Evolutionary conservation across 352 stramenopile species (phyloP).

Genomic region (Phytophthora rubi): DNA sequence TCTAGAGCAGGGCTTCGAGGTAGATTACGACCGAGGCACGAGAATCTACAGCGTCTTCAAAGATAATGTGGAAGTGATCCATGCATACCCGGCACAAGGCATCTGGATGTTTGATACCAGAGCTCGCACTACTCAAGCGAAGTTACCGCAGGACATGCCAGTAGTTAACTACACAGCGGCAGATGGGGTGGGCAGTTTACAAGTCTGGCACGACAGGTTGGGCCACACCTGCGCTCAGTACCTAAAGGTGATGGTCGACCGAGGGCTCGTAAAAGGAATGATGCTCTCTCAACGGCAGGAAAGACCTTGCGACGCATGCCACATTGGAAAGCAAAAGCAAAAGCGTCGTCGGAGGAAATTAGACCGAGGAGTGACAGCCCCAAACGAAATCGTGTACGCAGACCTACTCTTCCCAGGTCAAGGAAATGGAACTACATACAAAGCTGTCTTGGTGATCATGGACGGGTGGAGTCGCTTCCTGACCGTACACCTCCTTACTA

Average conservation of each 20-base stretch:
- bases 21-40: background rate
- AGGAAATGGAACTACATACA: conserved; percentile 3
- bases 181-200: background rate
- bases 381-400: conserved; percentile 12
- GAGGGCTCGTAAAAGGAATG: conserved; percentile 3
- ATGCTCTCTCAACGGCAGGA: background rate
- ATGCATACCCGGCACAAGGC: background rate
- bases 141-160: too few species aligned
- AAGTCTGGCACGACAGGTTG: background rate
- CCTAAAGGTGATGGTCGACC: conserved; percentile 11
- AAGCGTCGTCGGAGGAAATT: conserved; percentile 7
- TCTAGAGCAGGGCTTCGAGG: conserved; percentile 6
- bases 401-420: conserved; percentile 7
- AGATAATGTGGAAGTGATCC: background rate
- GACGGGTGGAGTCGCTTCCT: conserved; percentile 15
- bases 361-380: background rate
- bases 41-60: background rate
- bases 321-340: conserved; percentile 12
- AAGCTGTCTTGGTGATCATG: conserved; percentile 10
- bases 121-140: too few species aligned
- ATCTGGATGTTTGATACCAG: conserved; percentile 4
- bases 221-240: background rate
- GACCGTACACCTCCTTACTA: conserved; percentile 3
- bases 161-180: conserved; percentile 1
- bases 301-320: conserved; percentile 3